Evolutionary conservation across 257 asterid genomes (phyloP), one percentile per base, ranked within the genome.

Genomic region (Sherardia arvensis): DNA sequence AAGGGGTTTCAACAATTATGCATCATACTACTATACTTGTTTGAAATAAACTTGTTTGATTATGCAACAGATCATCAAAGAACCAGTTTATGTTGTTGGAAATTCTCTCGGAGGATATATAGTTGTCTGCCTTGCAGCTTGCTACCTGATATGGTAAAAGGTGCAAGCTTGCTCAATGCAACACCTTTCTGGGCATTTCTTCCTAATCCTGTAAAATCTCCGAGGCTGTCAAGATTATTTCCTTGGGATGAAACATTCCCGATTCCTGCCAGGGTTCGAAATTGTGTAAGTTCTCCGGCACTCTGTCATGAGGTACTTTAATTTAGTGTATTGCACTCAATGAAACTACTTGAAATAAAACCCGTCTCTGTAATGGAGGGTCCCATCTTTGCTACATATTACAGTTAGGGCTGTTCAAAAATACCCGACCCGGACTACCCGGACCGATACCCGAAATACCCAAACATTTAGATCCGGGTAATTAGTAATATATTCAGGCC

Each of bases 211-310:
- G 73, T 74, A 60, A 83, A 78, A 72, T 85, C 87, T 65, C 97
- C 98, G 20, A 75, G 78, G 71, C 68, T 82, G 62, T 88, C 95
- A 5, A 74, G 82, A 73, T 72, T 92, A 29, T 81, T 88, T 66
- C 95, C 98, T 40, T 87, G 97, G 95, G 78, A 92, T 1, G 97
- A 97, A 57, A 85, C 88, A 61, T 92, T 89, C 62, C 98, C 98
- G 61, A 85, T 92, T 48, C 98, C 98, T 62, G 64, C 85, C 9
- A 69, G 70, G 15, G 73, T 88, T 45, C 78, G 77, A 66, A 88
- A 25, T 83, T 64, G 65, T 83, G 97, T 92, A 74, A 82, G 96
- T 78, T 53, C 64, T 56, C 32, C 5, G 36, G 48, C 32, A 22
- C 27, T 54, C 38, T 48, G 7, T 38, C 21, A 2, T 57, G 5